A percentile compares a stretch with the other conserved stretches of the same genome.
Evolutionary conservation across 1,284 basidiomycete genomes (phyloP).

Genomic region (Ceratobasidium sp.): DNA sequence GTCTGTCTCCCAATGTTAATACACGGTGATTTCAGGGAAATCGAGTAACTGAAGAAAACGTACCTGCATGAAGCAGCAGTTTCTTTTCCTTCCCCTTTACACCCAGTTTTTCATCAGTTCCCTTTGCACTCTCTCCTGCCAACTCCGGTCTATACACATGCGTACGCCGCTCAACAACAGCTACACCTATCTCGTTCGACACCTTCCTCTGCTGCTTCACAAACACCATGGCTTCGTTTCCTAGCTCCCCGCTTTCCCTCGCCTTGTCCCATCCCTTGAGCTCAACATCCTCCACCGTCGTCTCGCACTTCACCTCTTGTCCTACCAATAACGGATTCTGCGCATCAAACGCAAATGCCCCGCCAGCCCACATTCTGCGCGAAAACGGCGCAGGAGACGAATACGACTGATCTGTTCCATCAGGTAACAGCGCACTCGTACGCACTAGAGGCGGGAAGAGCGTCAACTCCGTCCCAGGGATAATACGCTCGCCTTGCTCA

Average conservation of each 20-base stretch:
- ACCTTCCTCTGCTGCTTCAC: constrained; percentile 65
- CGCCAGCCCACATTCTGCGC: constrained; percentile 86
- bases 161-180: constrained; percentile 71
- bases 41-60: constrained; percentile 43
- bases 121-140: neutral
- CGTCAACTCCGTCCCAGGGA: constrained; percentile 60
- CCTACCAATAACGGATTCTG: constrained; percentile 66
- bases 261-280: constrained; percentile 70
- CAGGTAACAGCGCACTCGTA: constrained; percentile 66
- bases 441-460: constrained; percentile 78
- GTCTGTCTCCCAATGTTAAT: neutral
- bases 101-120: neutral
- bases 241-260: constrained; percentile 17
- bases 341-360: constrained; percentile 72
- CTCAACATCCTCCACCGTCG: constrained; percentile 66
- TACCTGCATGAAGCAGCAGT: constrained; percentile 59
- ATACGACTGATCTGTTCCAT: constrained; percentile 78
- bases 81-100: constrained; percentile 48
- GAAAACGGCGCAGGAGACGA: constrained; percentile 79
- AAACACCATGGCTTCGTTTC: constrained; percentile 74
- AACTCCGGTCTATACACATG: constrained; percentile 73
- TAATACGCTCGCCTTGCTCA: neutral
- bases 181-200: constrained; percentile 55
- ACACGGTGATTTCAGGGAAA: neutral
- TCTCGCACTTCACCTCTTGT: constrained; percentile 61